A percentile compares a stretch with the other conserved stretches of the same genome.
phyloP scores from a whole-genome alignment of 352 stramenopile genomes.

The Chrysophaeum taylorii region DNA sequence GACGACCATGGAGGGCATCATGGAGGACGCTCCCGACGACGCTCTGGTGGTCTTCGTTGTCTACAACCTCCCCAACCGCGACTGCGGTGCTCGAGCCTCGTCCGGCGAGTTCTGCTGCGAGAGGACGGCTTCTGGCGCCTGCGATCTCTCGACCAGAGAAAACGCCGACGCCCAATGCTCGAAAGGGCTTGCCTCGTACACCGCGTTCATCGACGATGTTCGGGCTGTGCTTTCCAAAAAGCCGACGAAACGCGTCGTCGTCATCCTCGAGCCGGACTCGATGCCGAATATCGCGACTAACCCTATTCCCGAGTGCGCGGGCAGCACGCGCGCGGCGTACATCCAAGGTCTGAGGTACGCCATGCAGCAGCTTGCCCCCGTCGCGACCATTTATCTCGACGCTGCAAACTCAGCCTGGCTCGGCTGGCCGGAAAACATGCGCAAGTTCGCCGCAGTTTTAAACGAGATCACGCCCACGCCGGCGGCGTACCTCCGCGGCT shows the following conservation, averaged over 20 bases:
- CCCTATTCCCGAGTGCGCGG: neutral
- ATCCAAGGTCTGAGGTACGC: neutral
- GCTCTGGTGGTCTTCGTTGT: neutral
- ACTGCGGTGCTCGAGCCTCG: neutral
- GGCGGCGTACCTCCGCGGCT: neutral
- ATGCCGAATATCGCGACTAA: neutral
- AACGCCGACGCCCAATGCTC: neutral
- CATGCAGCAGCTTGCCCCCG: neutral
- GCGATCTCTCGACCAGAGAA: neutral
- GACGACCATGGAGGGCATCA: too few relatives aligned
- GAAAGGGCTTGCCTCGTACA: neutral
- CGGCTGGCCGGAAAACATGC: neutral
- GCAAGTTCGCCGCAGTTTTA: neutral
- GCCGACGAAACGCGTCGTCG: too few relatives aligned
- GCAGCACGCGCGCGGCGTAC: neutral
- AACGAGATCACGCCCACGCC: neutral
- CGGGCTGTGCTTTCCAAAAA: neutral
- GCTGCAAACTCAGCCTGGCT: neutral
- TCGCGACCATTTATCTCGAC: neutral
- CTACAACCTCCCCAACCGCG: conserved; percentile 6
- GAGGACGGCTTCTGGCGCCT: neutral
- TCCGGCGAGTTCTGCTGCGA: neutral
- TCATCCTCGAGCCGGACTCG: neutral
- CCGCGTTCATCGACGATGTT: neutral
- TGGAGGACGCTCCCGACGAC: neutral